Base-by-base conservation (phyloP, 108 stramenopile species). In the Nitzschia sp. region DNA sequence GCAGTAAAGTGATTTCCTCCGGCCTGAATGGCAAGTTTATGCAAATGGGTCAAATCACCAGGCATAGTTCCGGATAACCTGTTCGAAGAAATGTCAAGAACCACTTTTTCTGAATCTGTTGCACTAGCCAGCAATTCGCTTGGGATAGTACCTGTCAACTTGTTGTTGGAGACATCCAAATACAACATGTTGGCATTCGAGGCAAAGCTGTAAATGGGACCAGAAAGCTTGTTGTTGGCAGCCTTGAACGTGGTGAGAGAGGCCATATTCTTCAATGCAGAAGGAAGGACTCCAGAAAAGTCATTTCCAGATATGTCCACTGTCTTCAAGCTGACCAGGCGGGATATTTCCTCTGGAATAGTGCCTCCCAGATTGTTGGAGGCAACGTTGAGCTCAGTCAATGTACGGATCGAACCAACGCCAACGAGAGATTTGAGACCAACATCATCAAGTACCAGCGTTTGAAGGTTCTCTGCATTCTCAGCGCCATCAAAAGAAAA, bases 51-150 rank as follows among this genome's bases (percentile, higher is more conserved):
- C 15, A 90, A 63, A 26, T 76, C 75, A 3, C 69, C 75, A 17
- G 88, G 88, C 53, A 90, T 69, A 17, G 63, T 48, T 6, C 86
- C 88, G 8, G 69, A 66, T 51, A 90, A 41, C n/a, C 62, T 20
- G 63, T 90, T 90, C 15, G 46, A 24, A n/a, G 60, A 54, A 41
- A 78, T 67, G 40, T 72, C 53, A 20, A 54, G 60, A 8, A 72
- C 71, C 1, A 72, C 40, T 54, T 72, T 72, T 12, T 64, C 42
- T 17, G 29, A 20, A 17, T 53, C 53, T 0, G 54, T 8, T 10
- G 63, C 38, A 37, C 63, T 54, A 29, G 41, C 26, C 15, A 72
- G 37, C 19, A 65, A 25, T 2, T 34, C 41, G 37, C 14, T 17
- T n/a, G 72, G 72, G 46, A 73, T 44, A 11, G 44, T 20, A 5